phyloP scores from a whole-genome alignment of 2,329 filamentous ascomycete species.

The Ophiostoma montium region DNA sequence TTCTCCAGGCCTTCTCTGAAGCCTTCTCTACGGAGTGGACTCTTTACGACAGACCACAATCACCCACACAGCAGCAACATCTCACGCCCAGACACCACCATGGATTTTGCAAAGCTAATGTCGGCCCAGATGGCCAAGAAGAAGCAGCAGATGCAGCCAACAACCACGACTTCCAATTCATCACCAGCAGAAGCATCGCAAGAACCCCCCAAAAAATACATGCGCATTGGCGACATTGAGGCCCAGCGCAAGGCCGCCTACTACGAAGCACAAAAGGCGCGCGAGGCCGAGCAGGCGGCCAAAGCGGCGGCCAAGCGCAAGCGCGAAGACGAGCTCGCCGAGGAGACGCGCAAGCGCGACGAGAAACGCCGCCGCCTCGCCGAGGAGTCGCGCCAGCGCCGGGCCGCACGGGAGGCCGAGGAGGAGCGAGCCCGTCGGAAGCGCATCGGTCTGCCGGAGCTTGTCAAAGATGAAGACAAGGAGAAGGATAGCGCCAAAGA shows the following conservation, averaged over 20 bases:
- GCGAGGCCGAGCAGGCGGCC: slow-evolving; percentile 57
- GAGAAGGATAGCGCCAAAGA: slow-evolving; percentile 25
- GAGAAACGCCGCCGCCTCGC: slow-evolving; percentile 72
- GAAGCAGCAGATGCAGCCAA: slow-evolving; percentile 19
- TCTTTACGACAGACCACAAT: no score
- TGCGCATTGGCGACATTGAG: slow-evolving; percentile 76
- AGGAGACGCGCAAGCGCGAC: slow-evolving; percentile 54
- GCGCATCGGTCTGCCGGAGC: slow-evolving; percentile 65
- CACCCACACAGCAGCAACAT: not conserved
- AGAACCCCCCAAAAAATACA: slow-evolving; percentile 50
- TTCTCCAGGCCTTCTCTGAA: no score
- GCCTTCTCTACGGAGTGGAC: no score
- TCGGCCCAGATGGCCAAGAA: slow-evolving; percentile 79
- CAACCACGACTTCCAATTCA: no score
- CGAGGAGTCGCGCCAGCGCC: slow-evolving; percentile 57
- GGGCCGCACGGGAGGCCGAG: slow-evolving; percentile 59
- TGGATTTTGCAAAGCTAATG: slow-evolving; percentile 96
- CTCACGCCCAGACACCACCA: slow-evolving; percentile 22
- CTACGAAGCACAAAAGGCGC: slow-evolving; percentile 60
- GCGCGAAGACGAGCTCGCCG: slow-evolving; percentile 70
- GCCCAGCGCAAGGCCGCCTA: slow-evolving; percentile 69
- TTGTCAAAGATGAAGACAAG: slow-evolving; percentile 19
- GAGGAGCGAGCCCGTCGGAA: slow-evolving; percentile 61
- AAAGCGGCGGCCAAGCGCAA: slow-evolving; percentile 70
- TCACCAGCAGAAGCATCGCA: slow-evolving; percentile 14